phyloP scores from a whole-genome alignment of 208 protist species.

The Acanthamoeba sp. region DNA sequence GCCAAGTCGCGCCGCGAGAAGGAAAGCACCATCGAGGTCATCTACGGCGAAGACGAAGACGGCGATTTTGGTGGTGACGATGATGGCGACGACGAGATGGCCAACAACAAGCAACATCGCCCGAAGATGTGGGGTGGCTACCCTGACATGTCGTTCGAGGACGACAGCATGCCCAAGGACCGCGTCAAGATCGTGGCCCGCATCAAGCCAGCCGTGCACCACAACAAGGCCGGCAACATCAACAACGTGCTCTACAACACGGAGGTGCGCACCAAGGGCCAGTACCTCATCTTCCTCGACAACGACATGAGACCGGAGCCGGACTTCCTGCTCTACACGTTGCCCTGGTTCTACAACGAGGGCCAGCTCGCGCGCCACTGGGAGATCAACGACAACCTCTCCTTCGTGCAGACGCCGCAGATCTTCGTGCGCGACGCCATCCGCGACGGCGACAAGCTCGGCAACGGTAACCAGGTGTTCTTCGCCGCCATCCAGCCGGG shows the following conservation, averaged over 20 bases:
- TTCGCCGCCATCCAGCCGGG: constrained; percentile 69
- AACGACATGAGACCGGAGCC: constrained; percentile 70
- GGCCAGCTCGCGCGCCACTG: constrained; percentile 44
- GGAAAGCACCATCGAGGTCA: constrained; percentile 16
- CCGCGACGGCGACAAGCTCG: constrained; percentile 47
- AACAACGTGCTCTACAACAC: constrained; percentile 76
- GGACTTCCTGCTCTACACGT: constrained; percentile 73
- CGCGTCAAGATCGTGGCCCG: constrained; percentile 63
- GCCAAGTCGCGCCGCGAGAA: not conserved
- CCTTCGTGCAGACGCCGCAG: constrained; percentile 68
- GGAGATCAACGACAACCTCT: constrained; percentile 68
- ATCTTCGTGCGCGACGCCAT: constrained; percentile 67
- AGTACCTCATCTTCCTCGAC: constrained; percentile 70
- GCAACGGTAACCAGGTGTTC: constrained; percentile 68
- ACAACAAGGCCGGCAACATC: constrained; percentile 76
- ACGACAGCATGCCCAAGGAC: not conserved
- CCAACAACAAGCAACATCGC: not conserved
- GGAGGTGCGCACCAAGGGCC: constrained; percentile 38
- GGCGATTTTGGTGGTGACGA: not conserved
- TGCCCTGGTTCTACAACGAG: constrained; percentile 74
- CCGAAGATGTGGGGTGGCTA: not conserved
- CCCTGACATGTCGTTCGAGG: not conserved
- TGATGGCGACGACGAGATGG: not conserved
- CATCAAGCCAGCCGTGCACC: constrained; percentile 66
- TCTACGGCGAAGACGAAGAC: constrained; percentile 17